These are phyloP conservation scores for Xerocomellus dryophilus DNA, from an alignment of 768 basidiomycete species.

Conservation along the genomic window DNA sequence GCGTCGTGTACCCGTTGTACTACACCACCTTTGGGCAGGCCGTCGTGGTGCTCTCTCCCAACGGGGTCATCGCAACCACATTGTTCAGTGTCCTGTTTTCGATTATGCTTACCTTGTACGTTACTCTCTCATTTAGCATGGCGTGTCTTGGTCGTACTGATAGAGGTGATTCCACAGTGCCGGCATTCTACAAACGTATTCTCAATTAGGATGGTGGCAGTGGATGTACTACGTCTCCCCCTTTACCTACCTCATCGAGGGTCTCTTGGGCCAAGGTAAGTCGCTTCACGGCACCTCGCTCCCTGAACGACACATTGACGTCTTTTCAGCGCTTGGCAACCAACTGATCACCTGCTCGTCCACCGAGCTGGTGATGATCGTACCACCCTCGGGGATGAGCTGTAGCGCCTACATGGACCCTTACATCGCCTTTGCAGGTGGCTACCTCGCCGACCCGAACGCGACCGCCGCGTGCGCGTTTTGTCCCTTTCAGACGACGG, in stretches of 20 bases:
- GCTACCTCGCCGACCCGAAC: constrained; percentile 55
- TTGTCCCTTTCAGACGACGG: constrained; percentile 52
- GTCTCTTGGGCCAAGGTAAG: constrained; percentile 30
- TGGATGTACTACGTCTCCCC: constrained; percentile 45
- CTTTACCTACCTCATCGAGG: constrained; percentile 51
- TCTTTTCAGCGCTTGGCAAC: constrained; percentile 39
- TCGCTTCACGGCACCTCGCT: background rate
- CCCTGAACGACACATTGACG: background rate
- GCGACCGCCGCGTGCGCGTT: constrained; percentile 52
- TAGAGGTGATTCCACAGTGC: constrained; percentile 29
- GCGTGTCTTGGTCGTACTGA: background rate
- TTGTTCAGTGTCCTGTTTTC: constrained; percentile 39
- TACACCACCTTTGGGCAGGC: constrained; percentile 42
- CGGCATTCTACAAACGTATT: constrained; percentile 47
- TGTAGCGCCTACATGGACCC: constrained; percentile 51
- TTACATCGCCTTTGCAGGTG: constrained; percentile 50
- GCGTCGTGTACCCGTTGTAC: constrained; percentile 42
- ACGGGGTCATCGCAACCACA: constrained; percentile 39
- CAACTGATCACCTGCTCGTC: constrained; percentile 46
- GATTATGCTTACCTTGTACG: constrained; percentile 42
- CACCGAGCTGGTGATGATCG: constrained; percentile 50
- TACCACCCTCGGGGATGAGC: constrained; percentile 50
- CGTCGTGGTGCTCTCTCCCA: constrained; percentile 43
- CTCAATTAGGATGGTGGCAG: constrained; percentile 34
- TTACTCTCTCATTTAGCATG: background rate